Base-by-base conservation (phyloP, 805 yeast species). In the Yarrowia sp. region DNA sequence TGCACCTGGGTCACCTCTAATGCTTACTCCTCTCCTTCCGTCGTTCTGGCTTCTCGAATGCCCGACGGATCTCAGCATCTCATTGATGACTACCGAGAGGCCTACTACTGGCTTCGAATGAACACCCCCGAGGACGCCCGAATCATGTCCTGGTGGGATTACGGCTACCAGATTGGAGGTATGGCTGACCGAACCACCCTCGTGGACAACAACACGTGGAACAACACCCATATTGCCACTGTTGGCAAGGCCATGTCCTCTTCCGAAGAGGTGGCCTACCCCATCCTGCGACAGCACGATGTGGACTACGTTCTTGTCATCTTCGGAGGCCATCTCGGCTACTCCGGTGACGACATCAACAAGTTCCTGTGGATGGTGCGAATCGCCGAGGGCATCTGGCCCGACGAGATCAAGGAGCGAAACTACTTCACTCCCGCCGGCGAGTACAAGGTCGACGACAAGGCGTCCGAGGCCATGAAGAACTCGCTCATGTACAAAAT, bases 81-180 rank as follows among this genome's bases (percentile, higher is more conserved):
- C 73, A 95, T 95, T 76, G 99, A 95, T 79, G 99, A 95, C 79
- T 95, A 89, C 83, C 88, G 99, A 81, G 99, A 95, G 83, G 99
- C 98, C 11, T 95, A 95, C 82, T 95, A 94, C 79, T 95, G 99
- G 99, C 83, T 95, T 74, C 88, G 99, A 76, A 93, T 94, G 97
- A 95, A 95, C 81, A 95, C 99, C 0, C 87, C 90, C 3, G 97
- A 95, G 78, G 98, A 95, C 77, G 90, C 98, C 43, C 93, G 91
- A 79, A 90, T 95, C 71, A 92, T 96, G 89, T 89, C 98, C 11
- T 95, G 99, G 99, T 95, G 99, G 99, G 99, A 96, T 82, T 96
- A 96, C 77, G 99, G 99, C 68, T 95, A 95, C 80, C 99, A 95
- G 82, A 95, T 95, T 75, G 99, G 99, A 74, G 99, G 99, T 72